phyloP scores from a whole-genome alignment of 179 eudicot genomes.

The Heliamphora pulchella region DNA sequence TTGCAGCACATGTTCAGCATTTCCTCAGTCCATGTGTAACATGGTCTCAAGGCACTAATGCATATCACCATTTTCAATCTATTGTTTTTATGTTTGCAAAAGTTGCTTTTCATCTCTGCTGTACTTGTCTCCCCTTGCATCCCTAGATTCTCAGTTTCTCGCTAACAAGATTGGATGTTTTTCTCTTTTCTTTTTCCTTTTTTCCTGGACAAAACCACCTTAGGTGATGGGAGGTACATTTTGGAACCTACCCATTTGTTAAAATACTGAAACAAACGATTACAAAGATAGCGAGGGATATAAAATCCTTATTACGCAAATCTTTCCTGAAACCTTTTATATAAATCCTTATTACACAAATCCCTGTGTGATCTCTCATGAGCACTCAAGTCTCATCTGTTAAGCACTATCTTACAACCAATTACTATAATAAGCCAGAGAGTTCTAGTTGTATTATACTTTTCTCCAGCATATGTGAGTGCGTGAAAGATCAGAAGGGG shows the following conservation, averaged over 20 bases:
- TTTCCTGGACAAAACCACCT: neutral
- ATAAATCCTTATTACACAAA: too few species aligned
- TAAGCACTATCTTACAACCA: too few species aligned
- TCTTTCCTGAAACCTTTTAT: too few species aligned
- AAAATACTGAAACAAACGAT: neutral
- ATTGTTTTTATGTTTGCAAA: neutral
- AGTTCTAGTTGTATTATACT: too few species aligned
- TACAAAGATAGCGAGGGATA: neutral
- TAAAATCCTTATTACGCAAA: neutral
- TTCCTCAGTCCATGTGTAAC: neutral
- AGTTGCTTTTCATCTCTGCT: neutral
- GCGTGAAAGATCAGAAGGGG: too few species aligned
- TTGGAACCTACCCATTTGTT: neutral
- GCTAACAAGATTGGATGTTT: neutral
- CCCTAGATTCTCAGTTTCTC: neutral
- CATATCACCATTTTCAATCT: too few species aligned
- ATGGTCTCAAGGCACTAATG: neutral
- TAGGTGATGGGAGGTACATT: neutral
- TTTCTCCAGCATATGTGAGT: too few species aligned
- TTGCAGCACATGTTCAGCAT: too few species aligned
- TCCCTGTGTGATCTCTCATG: too few species aligned
- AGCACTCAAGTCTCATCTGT: neutral
- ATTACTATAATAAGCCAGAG: too few species aligned
- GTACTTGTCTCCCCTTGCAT: too few species aligned
- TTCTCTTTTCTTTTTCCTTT: neutral